phyloP scores from a whole-genome alignment of 257 asterid species.

The Ehretia macrophylla region DNA sequence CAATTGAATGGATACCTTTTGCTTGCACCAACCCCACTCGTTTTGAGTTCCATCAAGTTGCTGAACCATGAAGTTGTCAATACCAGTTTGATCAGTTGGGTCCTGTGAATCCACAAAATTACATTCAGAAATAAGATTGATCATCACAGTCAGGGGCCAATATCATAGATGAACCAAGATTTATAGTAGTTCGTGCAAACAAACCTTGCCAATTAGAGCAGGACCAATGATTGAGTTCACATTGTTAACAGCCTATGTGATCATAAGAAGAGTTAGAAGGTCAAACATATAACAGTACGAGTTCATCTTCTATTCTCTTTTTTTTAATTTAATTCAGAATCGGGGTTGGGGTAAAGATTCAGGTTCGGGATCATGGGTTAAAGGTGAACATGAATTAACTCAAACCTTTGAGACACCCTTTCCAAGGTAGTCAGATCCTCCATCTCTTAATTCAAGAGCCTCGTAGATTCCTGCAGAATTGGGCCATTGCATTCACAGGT shows the following conservation, averaged over 20 bases:
- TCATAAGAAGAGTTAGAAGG: background rate
- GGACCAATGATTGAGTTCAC: constrained; percentile 89
- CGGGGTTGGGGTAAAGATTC: too few species aligned
- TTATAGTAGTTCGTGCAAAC: constrained; percentile 4
- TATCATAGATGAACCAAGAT: background rate
- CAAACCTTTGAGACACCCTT: constrained; percentile 92
- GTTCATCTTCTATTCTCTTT: too few species aligned
- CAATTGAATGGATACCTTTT: constrained; percentile 50
- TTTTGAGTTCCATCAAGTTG: constrained; percentile 95
- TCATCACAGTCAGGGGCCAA: background rate
- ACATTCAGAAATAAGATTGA: background rate
- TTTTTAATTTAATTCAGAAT: too few species aligned
- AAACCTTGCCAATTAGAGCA: constrained; percentile 93
- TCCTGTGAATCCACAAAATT: constrained; percentile 33
- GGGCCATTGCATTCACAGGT: background rate
- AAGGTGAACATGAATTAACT: background rate
- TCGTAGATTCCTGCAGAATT: constrained; percentile 65
- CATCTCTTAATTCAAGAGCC: constrained; percentile 96
- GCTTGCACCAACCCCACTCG: constrained; percentile 99
- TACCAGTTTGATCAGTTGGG: constrained; percentile 78
- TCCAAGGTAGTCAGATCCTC: constrained; percentile 99
- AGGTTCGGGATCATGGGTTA: background rate
- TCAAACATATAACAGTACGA: background rate
- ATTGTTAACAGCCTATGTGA: constrained; percentile 71
- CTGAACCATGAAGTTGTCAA: constrained; percentile 95